Percentiles rank a stretch among this genome's conserved stretches.
Conservation (phyloP, 163 green algal genomes). For the Chlorella variabilis region DNA sequence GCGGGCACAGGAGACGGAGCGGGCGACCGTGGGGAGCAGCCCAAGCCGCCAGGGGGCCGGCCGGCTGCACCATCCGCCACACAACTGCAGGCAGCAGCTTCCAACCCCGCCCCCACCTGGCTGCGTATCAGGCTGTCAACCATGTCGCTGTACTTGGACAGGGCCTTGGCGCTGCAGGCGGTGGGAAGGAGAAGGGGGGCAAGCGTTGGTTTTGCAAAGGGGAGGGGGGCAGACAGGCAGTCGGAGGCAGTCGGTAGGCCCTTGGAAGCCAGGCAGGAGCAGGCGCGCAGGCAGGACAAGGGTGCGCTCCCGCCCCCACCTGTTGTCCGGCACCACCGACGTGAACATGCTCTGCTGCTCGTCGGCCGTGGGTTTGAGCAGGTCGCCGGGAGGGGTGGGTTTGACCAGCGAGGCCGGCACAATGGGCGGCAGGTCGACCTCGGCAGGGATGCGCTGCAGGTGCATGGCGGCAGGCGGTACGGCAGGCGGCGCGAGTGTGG, state of each 20-base stretch:
- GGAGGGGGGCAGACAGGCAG: neutral
- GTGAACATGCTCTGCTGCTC: conserved; percentile 73
- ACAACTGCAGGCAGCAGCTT: neutral
- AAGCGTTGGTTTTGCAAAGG: neutral
- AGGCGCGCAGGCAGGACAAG: neutral
- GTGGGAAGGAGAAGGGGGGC: neutral
- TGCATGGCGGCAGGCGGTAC: neutral
- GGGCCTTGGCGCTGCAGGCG: conserved; percentile 73
- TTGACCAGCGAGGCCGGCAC: conserved; percentile 76
- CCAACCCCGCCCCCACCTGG: conserved; percentile 32
- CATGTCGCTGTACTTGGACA: conserved; percentile 92
- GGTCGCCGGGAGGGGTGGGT: conserved; percentile 45
- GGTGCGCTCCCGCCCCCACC: conserved; percentile 12
- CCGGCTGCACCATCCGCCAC: no score
- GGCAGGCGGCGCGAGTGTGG: neutral
- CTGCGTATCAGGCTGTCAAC: conserved; percentile 79
- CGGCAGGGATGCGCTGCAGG: conserved; percentile 53
- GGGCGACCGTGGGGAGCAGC: no score
- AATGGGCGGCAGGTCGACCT: conserved; percentile 75
- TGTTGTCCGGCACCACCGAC: conserved; percentile 83
- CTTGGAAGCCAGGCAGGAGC: neutral
- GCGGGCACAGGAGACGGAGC: no score
- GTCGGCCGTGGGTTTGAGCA: conserved; percentile 60
- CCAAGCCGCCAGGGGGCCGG: no score
- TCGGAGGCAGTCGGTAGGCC: neutral